A percentile compares a stretch with the other conserved stretches of the same genome.
Conservation (phyloP, 106 monocot species). For the Dendrobium officinale region DNA sequence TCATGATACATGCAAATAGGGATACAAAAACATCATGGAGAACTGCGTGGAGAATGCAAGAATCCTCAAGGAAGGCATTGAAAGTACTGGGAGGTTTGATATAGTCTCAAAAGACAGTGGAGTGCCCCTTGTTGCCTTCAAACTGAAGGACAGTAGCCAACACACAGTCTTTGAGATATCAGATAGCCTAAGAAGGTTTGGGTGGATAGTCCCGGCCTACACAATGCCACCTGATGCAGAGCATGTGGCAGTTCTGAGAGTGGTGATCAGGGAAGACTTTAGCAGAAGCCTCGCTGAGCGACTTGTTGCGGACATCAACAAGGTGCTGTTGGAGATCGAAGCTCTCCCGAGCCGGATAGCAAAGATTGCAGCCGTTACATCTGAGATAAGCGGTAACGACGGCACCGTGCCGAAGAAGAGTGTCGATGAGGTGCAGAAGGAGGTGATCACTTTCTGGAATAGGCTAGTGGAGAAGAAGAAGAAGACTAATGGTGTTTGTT, state of each 20-base stretch:
- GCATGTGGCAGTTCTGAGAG: slow-evolving; percentile 62
- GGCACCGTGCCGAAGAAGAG: slow-evolving; percentile 29
- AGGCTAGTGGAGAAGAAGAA: slow-evolving; percentile 23
- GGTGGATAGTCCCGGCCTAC: slow-evolving; percentile 94
- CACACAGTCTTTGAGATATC: slow-evolving; percentile 62
- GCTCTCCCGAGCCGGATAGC: slow-evolving; percentile 7
- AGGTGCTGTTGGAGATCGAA: slow-evolving; percentile 51
- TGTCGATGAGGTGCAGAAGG: slow-evolving; percentile 21
- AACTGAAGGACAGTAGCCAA: slow-evolving; percentile 52
- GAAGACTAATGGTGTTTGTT: slow-evolving; percentile 68
- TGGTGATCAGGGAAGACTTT: slow-evolving; percentile 88
- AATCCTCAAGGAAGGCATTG: slow-evolving; percentile 44
- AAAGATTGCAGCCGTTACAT: neutral
- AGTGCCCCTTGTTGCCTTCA: slow-evolving; percentile 74
- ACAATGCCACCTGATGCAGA: slow-evolving; percentile 75
- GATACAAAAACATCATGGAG: slow-evolving; percentile 75
- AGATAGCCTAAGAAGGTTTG: slow-evolving; percentile 51
- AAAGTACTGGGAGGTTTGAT: slow-evolving; percentile 48
- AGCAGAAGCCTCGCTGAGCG: slow-evolving; percentile 68
- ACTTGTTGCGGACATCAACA: slow-evolving; percentile 44
- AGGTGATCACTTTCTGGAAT: slow-evolving; percentile 34
- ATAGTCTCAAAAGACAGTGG: slow-evolving; percentile 73
- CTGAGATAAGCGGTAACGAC: neutral
- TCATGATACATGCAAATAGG: slow-evolving; percentile 25
- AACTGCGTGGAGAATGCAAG: slow-evolving; percentile 72